A percentile compares a stretch with the other conserved stretches of the same genome.
Evolutionary conservation across 2,329 filamentous ascomycete genomes (phyloP).

Genomic region (Fusarium subtropicale): DNA sequence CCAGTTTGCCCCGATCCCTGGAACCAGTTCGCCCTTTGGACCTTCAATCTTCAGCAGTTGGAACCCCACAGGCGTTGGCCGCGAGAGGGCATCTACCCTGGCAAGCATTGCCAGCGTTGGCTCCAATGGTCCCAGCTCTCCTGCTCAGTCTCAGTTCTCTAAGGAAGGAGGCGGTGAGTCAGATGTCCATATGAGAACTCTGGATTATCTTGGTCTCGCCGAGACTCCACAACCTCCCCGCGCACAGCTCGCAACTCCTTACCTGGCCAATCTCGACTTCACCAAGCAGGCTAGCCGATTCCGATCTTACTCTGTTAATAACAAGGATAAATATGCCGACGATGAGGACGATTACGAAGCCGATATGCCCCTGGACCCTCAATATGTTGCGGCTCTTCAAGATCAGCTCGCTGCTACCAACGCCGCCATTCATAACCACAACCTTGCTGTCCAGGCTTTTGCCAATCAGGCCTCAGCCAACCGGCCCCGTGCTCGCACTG

Average conservation of each 20-base stretch:
- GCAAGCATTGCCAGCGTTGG: conserved; percentile 85
- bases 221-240: conserved; percentile 88
- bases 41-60: conserved; percentile 92
- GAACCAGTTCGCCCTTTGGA: conserved; percentile 78
- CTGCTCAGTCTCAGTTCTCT: conserved; percentile 86
- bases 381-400: conserved; percentile 71
- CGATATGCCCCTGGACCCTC: conserved; percentile 63
- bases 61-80: conserved; percentile 72
- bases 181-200: conserved; percentile 87
- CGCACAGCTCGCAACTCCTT: conserved; percentile 79
- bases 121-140: conserved; percentile 90
- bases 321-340: conserved; percentile 96
- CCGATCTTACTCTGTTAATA: conserved; percentile 97
- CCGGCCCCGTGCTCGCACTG: conserved; percentile 89
- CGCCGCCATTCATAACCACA: conserved; percentile 86
- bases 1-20: conserved; percentile 70
- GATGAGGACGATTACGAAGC: conserved; percentile 81
- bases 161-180: conserved; percentile 86
- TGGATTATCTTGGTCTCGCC: conserved; percentile 95
- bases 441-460: conserved; percentile 92
- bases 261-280: conserved; percentile 80
- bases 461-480: conserved; percentile 84
- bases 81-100: conserved; percentile 87
- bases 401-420: conserved; percentile 73
- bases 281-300: conserved; percentile 86